Evolutionary conservation across 768 basidiomycete genomes (phyloP).

Genomic region (Trametes gibbosa): DNA sequence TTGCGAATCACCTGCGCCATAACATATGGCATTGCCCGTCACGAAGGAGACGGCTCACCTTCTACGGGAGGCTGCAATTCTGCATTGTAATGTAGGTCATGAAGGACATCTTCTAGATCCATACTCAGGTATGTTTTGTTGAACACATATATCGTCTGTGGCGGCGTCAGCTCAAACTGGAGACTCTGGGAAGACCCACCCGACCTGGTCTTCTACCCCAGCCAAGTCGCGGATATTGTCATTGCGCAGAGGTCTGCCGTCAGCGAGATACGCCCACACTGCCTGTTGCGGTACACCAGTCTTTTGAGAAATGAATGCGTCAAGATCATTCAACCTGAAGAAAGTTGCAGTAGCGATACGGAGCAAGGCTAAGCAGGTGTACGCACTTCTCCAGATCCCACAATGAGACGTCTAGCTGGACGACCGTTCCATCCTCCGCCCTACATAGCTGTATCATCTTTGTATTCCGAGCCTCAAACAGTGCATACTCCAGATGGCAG

Average conservation of each 20-base stretch:
- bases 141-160: constrained; percentile 74
- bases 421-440: constrained; percentile 40
- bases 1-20: too few relatives aligned
- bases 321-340: constrained; percentile 61
- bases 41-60: constrained; percentile 42
- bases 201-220: constrained; percentile 71
- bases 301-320: constrained; percentile 67
- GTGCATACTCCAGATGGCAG: neutral
- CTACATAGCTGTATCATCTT: constrained; percentile 41
- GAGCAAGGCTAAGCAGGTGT: neutral
- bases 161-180: neutral
- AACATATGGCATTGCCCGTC: too few relatives aligned
- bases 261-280: constrained; percentile 74
- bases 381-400: constrained; percentile 75
- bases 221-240: constrained; percentile 76
- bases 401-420: constrained; percentile 58
- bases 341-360: neutral
- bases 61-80: constrained; percentile 69
- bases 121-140: constrained; percentile 79
- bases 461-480: too few relatives aligned
- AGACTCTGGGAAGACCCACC: constrained; percentile 16
- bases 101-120: constrained; percentile 62
- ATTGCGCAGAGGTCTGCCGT: constrained; percentile 69
- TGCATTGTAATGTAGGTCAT: constrained; percentile 58
- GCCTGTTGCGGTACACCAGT: constrained; percentile 68